phyloP scores from a whole-genome alignment of 2,329 filamentous ascomycete genomes.

The Colletotrichum plurivorum region DNA sequence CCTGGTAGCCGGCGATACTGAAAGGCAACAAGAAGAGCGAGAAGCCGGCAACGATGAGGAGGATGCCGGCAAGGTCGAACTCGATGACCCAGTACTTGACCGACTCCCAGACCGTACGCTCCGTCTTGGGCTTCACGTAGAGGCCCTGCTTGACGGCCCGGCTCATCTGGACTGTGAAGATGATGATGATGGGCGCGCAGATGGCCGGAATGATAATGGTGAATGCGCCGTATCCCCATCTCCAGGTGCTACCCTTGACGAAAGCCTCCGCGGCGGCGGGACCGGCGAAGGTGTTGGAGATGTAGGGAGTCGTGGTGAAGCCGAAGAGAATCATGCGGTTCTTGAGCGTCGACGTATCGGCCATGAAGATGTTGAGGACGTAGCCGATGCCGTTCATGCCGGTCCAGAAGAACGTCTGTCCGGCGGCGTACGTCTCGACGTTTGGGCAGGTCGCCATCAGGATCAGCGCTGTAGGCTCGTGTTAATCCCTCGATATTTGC shows the following conservation, averaged over 20 bases:
- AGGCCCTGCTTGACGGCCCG: slow-evolving; percentile 38
- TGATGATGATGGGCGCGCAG: slow-evolving; percentile 29
- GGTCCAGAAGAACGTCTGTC: slow-evolving; percentile 70
- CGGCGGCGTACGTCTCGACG: slow-evolving; percentile 59
- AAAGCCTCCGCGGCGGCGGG: slow-evolving; percentile 46
- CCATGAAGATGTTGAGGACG: slow-evolving; percentile 49
- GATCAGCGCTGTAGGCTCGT: slow-evolving; percentile 58
- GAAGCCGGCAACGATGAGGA: slow-evolving; percentile 64
- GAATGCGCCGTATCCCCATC: slow-evolving; percentile 66
- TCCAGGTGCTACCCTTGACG: slow-evolving; percentile 45
- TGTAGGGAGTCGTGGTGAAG: slow-evolving; percentile 51
- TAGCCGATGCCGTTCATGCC: slow-evolving; percentile 55
- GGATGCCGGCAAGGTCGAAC: slow-evolving; percentile 58
- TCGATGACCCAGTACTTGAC: slow-evolving; percentile 43
- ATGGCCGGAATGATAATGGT: slow-evolving; percentile 66
- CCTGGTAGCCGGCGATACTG: slow-evolving; percentile 61
- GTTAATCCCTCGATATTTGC: slow-evolving; percentile 41
- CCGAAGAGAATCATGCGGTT: slow-evolving; percentile 51
- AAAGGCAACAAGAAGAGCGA: slow-evolving; percentile 71
- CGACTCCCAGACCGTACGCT: slow-evolving; percentile 33
- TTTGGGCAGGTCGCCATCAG: slow-evolving; percentile 71
- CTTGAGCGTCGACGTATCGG: slow-evolving; percentile 49
- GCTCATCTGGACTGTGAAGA: slow-evolving; percentile 37
- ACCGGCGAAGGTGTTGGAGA: slow-evolving; percentile 53
- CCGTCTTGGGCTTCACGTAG: slow-evolving; percentile 42